Base-by-base conservation (phyloP, 2,329 filamentous ascomycete genomes). In the Tolypocladium album region DNA sequence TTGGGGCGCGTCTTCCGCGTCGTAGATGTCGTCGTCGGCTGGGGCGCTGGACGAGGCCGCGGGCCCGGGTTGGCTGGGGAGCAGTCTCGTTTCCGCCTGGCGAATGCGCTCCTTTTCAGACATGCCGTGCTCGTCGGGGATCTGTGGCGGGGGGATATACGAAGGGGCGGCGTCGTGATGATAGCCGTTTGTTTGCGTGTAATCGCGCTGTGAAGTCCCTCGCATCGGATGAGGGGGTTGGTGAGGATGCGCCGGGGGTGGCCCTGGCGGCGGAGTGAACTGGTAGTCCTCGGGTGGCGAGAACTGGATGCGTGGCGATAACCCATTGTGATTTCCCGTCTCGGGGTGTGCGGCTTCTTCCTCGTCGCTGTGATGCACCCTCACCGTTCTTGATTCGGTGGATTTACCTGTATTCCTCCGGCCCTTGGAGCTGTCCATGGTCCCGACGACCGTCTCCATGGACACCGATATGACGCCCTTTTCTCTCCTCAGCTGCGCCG, bases 381-480 rank as follows among this genome's bases (percentile, higher is more conserved):
- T 64, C 12, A 69, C 59, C 34, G 68, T 71, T 36, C 66, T 66
- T 36, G 68, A 67, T 31, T 66, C 64, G 27, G 67, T 67, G 3
- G 68, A 67, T 9, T 60, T 60, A 52, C 65, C 67, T 22, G 63
- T 57, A 40, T 65, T 61, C 56, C 69, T 70, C 27, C 68, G 71
- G 1, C 62, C 61, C 8, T 68, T 66, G 8, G 82, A 82, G 66
- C 86, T 93, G 71, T 99, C 92, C 42, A 83, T 82, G 0, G 92
- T 96, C 1, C 94, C 94, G 24, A 97, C 86, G 1, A 96, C 79
- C 17, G 96, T 83, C 71, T 97, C 92, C 67, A 97, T 93, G 0
- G 88, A 81, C 59, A 92, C 89, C 0, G 87, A 88, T 27, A 97
- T 87, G n/a, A 97, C 91, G 11, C 90, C 91, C 70, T 96, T 97